Conservation (phyloP, 495 filamentous ascomycete species). For the Penicillium silybi region DNA sequence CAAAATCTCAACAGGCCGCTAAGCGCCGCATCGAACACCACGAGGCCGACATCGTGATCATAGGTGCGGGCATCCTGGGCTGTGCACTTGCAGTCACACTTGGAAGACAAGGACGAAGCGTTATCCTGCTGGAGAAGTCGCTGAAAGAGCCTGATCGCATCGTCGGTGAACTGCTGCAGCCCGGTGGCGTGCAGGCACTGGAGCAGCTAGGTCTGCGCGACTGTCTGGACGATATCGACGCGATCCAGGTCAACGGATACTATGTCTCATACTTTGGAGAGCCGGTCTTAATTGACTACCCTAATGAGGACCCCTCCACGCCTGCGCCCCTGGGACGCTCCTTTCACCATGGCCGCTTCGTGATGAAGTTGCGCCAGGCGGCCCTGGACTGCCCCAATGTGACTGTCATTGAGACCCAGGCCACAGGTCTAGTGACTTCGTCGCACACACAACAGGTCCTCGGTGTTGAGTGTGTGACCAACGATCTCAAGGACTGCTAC, state of each 20-base stretch:
- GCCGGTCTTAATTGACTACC: slow-evolving; percentile 75
- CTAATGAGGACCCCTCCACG: slow-evolving; percentile 27
- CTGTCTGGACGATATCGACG: slow-evolving; percentile 88
- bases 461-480: slow-evolving; percentile 68
- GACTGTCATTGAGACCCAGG: slow-evolving; percentile 70
- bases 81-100: slow-evolving; percentile 83
- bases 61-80: slow-evolving; percentile 87
- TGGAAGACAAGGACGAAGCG: slow-evolving; percentile 83
- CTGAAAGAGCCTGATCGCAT: slow-evolving; percentile 95
- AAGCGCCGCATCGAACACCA: slow-evolving; percentile 49
- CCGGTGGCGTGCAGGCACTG: slow-evolving; percentile 81
- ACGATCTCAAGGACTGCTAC: slow-evolving; percentile 62
- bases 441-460: slow-evolving; percentile 60
- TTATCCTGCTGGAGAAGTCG: slow-evolving; percentile 84
- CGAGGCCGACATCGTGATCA: slow-evolving; percentile 75
- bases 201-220: slow-evolving; percentile 72
- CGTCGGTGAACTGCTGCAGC: slow-evolving; percentile 92
- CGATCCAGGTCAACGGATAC: slow-evolving; percentile 77
- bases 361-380: slow-evolving; percentile 67
- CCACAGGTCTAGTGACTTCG: slow-evolving; percentile 56
- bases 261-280: slow-evolving; percentile 79
- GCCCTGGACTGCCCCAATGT: slow-evolving; percentile 65
- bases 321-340: slow-evolving; percentile 58
- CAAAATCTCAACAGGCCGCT: slow-evolving; percentile 25
- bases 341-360: slow-evolving; percentile 85